Evolutionary conservation across 257 asterid species (phyloP), one percentile per base, ranked within the genome.

Genomic region (Agastache rugosa): DNA sequence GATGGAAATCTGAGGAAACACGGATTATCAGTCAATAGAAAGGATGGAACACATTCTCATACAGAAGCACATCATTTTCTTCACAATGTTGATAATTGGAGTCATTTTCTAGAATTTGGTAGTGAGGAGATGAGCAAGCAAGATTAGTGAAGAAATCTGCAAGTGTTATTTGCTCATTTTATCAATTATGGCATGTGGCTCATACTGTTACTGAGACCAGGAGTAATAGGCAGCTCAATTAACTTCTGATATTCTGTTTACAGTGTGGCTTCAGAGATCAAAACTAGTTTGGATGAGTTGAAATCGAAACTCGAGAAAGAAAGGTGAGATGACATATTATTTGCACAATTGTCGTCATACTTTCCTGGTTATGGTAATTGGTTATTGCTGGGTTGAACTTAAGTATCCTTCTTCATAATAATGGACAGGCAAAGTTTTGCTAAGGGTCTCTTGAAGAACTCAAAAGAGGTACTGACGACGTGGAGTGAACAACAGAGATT

Each of bases 251-350:
- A 73, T 69, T 63, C 41, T 64, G 71, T 55, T 70, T 67, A 56
- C 91, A 94, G 98, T 78, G 96, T 90, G 70, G 82, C 91, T 78
- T 83, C 96, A 66, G 97, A 85, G 73, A 77, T 94, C 79, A 92
- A 87, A 75, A 75, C 93, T 56, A 83, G 76, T 80, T 78, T 89
- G 76, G 93, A 92, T 72, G 97, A 89, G 78, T 66, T 94, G 87
- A 94, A 83, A 77, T 63, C 85, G 25, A 92, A 89, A 80, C 83
- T 92, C 35, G 99, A 92, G 85, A 92, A 92, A 81, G 99, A 94
- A 71, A 94, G 97, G 98, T 94, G 85, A 85, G 73, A 74, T n/a
- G 64, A 67, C n/a, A 29, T 71, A 63, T 11, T 25, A 29, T 51
- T 60, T 61, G 75, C 72, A 50, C 37, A 34, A n/a, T 42, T 25